Evolutionary conservation across 1,284 basidiomycete species (phyloP), one percentile per base, ranked within the genome.

Genomic region (Mycocalia duriaeana): DNA sequence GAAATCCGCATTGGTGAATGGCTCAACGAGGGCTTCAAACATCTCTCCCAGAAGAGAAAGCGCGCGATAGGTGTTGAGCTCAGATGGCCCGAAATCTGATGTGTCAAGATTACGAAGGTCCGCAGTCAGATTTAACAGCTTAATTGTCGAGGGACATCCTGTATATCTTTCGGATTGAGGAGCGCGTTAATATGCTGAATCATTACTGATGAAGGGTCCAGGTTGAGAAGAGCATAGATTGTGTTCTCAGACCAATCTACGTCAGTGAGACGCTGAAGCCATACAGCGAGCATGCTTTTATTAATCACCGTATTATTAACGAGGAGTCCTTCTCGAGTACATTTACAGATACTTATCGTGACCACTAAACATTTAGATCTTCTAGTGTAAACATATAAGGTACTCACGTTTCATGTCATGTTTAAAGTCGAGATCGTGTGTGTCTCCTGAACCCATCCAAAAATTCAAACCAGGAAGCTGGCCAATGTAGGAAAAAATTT

Each of bases 1-100:
- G 22, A 53, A 31, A 6, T 43, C 35, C 5, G 77, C 48, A 22
- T 56, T 52, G 23, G 55, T 54, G 38, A 58, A 60, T 23, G 58
- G 58, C 35, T 58, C 49, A 14, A 57, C 25, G 3, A 59, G 48
- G 2, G 50, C 49, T 16, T 57, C 48, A 6, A 60, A 44, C 50
- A 53, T 51, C 28, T 61, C 57, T 37, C 58, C 58, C 18, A 61
- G 54, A 23, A 61, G 49, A 46, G 31, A 54, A 2, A 61, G 46
- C 13, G 58, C 53, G 7, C 25, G 42, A 46, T 55, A 50, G 9
- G 51, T 57, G 2, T 23, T 38, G 2, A 16, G 41, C 45, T 54
- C 48, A 9, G 51, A 50, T 6, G 53, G 51, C 14, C 48, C 20
- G 22, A 59, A 50, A 8, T 50, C 44, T 11, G 46, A 41, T 0